Percentiles rank a stretch among this genome's conserved stretches.
Conservation (phyloP, 192 early-diverging fungal genomes). For the Spizellomyces sp. region DNA sequence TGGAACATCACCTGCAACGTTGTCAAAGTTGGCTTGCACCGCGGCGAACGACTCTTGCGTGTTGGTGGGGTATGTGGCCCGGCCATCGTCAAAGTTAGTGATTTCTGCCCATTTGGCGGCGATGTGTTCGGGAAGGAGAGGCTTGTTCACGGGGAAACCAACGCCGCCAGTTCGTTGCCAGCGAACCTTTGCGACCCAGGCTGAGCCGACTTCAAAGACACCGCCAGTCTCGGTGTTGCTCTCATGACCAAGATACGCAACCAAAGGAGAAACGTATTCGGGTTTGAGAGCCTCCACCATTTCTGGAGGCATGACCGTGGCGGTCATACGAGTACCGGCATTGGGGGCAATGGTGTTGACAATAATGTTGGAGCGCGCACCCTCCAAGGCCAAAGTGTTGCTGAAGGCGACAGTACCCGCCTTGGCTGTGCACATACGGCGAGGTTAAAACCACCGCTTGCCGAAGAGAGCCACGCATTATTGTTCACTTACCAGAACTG, state of each 20-base stretch:
- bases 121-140: conserved; percentile 85
- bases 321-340: conserved; percentile 96
- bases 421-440: conserved; percentile 60
- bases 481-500: conserved; percentile 46
- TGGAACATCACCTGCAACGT: conserved; percentile 48
- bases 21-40: conserved; percentile 82
- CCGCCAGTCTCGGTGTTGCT: conserved; percentile 74
- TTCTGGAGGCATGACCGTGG: conserved; percentile 94
- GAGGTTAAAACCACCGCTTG: neutral
- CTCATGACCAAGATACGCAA: conserved; percentile 93
- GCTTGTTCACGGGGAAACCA: conserved; percentile 83
- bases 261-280: conserved; percentile 94
- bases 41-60: conserved; percentile 80
- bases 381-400: conserved; percentile 92
- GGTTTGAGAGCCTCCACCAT: conserved; percentile 94
- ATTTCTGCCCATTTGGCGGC: conserved; percentile 77
- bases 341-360: conserved; percentile 96
- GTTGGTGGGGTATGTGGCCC: conserved; percentile 81
- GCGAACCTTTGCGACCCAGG: conserved; percentile 72
- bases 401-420: conserved; percentile 87
- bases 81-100: conserved; percentile 94
- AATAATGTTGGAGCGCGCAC: conserved; percentile 87
- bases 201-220: conserved; percentile 60
- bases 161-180: conserved; percentile 95
- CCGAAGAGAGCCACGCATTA: neutral